Percentiles rank a stretch among this genome's conserved stretches.
Evolutionary conservation across 495 filamentous ascomycete species (phyloP).

Genomic region (Alectoria sarmentosa): DNA sequence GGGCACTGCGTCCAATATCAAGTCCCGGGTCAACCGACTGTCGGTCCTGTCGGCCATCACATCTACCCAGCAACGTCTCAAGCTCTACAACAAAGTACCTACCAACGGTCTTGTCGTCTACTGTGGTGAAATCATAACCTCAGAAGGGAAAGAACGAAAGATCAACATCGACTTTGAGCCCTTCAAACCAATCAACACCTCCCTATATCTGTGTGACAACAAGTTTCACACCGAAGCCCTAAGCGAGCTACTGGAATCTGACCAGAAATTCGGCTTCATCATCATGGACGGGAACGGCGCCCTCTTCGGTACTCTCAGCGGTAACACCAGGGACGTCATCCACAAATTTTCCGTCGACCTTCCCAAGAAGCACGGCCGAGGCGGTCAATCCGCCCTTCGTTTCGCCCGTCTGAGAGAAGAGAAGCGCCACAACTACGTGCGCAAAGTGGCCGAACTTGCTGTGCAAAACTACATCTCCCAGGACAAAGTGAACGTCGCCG

Average conservation of each 20-base stretch:
- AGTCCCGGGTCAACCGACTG: slow-evolving; percentile 96
- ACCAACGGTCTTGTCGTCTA: slow-evolving; percentile 97
- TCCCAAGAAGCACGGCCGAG: slow-evolving; percentile 99
- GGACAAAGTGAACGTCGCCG: slow-evolving; percentile 96
- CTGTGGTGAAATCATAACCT: slow-evolving; percentile 99
- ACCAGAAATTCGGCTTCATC: slow-evolving; percentile 99
- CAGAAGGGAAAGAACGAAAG: slow-evolving; percentile 96
- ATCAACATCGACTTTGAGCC: slow-evolving; percentile 99
- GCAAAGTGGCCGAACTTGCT: slow-evolving; percentile 94
- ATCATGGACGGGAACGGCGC: slow-evolving; percentile 99
- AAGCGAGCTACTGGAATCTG: slow-evolving; percentile 91
- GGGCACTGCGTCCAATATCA: slow-evolving; percentile 98
- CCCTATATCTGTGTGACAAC: slow-evolving; percentile 97
- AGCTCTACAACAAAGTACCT: slow-evolving; percentile 97
- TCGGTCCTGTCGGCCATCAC: slow-evolving; percentile 97
- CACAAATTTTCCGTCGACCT: slow-evolving; percentile 97
- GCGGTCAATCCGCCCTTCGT: slow-evolving; percentile 97
- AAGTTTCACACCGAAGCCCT: slow-evolving; percentile 98
- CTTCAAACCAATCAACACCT: slow-evolving; percentile 99
- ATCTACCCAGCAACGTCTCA: slow-evolving; percentile 96
- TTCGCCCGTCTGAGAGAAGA: slow-evolving; percentile 99
- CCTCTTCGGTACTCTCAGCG: slow-evolving; percentile 91
- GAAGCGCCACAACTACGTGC: slow-evolving; percentile 99
- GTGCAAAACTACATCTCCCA: slow-evolving; percentile 97
- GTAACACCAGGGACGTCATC: slow-evolving; percentile 93